phyloP scores from a whole-genome alignment of 768 basidiomycete genomes.

The Termitomyces eurrhizus region DNA sequence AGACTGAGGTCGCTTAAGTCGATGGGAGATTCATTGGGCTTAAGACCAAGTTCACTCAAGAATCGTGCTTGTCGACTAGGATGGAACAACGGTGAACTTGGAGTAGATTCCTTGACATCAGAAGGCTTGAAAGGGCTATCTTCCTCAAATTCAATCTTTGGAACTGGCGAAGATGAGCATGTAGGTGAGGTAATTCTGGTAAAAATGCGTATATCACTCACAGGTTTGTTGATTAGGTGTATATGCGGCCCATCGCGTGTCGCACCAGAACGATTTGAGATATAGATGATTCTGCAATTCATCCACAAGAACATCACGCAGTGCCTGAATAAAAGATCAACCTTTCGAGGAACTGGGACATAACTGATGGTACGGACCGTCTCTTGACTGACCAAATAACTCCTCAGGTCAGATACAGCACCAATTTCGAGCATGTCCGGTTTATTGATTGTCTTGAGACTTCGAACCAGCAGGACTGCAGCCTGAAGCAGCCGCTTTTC shows the following conservation, averaged over 20 bases:
- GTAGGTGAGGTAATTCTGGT: neutral
- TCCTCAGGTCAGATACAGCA: constrained; percentile 84
- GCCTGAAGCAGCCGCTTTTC: constrained; percentile 93
- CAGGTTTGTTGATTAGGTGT: constrained; percentile 71
- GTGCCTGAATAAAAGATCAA: constrained; percentile 46
- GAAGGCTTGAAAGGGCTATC: constrained; percentile 31
- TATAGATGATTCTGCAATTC: constrained; percentile 98
- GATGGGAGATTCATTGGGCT: constrained; percentile 76
- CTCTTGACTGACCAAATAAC: constrained; percentile 85
- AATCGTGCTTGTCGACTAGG: constrained; percentile 57
- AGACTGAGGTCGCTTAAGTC: constrained; percentile 48
- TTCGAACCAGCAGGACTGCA: constrained; percentile 79
- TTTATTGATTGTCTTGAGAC: constrained; percentile 87
- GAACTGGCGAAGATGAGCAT: constrained; percentile 41
- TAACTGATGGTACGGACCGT: constrained; percentile 41
- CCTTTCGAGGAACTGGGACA: neutral
- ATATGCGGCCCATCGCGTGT: constrained; percentile 87
- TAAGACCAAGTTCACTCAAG: constrained; percentile 59
- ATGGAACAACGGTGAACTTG: constrained; percentile 34
- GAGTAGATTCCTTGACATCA: constrained; percentile 29
- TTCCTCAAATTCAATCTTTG: constrained; percentile 61
- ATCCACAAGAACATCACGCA: constrained; percentile 91
- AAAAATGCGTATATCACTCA: constrained; percentile 33
- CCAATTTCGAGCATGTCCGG: constrained; percentile 93
- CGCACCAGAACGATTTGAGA: constrained; percentile 95